Base-by-base conservation (phyloP, 1,284 basidiomycete genomes). In the Cutaneotrichosporon sp. region DNA sequence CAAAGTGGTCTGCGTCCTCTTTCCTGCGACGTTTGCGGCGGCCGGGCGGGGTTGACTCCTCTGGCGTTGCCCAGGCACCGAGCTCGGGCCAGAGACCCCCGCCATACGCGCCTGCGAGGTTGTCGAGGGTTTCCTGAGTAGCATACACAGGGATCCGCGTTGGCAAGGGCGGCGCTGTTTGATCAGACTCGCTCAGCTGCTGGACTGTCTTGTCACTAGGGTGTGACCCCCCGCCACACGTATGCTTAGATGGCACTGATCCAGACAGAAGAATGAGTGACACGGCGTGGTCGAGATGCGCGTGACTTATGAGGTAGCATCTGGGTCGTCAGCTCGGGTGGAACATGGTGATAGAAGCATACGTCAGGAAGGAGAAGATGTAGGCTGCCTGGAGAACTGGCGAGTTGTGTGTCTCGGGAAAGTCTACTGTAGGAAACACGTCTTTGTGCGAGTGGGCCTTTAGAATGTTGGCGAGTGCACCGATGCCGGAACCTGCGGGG, bases 51-150 rank as follows among this genome's bases (percentile, higher is more conserved):
- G 22, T 35, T 15, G 38, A 40, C 41, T 53, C 51, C 4, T 52
- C 39, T 18, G 57, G 58, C 0, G 47, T 54, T 4, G 67, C 65
- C 72, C 74, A 75, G 21, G 52, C 56, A 4, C 63, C 72, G 26
- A 76, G 55, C 41, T 76, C 72, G 1, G 74, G 74, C 74, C 74
- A 76, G 18, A 74, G 30, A 2, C 65, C 68, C 15, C 74, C 74
- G 7, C 63, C 61, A 51, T 71, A 76, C 1, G 68, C 73, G 37
- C 54, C 51, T 12, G 64, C 51, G 1, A 76, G 56, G 26, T 61
- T 65, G 36, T 70, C 62, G 8, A 76, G 55, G 5, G 70, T 73
- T 30, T 55, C 49, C 14, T 53, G 46, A 17, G 65, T 69, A 1
- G 63, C 73, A 42, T 69, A 75, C 9, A 73, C 63, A 4, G 69